phyloP scores from a whole-genome alignment of 2,329 filamentous ascomycete genomes.

The Xylariaceae sp. region DNA sequence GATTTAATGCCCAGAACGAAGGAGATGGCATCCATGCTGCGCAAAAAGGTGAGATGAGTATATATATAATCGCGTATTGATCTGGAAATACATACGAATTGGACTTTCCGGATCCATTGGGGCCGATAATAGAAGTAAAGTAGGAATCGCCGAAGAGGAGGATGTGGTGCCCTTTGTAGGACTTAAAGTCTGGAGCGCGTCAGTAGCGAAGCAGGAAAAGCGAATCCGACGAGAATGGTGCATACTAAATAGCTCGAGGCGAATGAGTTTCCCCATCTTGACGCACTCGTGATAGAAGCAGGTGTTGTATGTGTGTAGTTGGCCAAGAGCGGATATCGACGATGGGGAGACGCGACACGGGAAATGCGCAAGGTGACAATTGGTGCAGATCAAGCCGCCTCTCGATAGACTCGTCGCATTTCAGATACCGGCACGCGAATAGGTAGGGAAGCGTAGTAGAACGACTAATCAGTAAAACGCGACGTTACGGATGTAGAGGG shows the following conservation, averaged over 20 bases:
- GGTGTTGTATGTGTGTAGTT: too few species aligned
- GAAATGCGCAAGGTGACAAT: too few species aligned
- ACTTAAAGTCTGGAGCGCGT: conserved; percentile 71
- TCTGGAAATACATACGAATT: conserved; percentile 67
- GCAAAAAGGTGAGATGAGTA: conserved; percentile 7
- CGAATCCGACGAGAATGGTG: conserved; percentile 6
- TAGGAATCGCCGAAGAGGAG: conserved; percentile 96
- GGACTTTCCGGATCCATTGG: conserved; percentile 98
- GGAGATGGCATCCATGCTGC: conserved; percentile 96
- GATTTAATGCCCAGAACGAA: conserved; percentile 99
- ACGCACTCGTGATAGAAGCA: conserved; percentile 9
- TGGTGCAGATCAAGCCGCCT: too few species aligned
- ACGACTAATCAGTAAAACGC: too few species aligned
- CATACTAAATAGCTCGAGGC: conserved; percentile 72
- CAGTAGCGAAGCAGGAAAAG: conserved; percentile 35
- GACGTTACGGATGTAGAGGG: too few species aligned
- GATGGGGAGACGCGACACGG: conserved; percentile 1
- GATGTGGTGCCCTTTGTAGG: conserved; percentile 94
- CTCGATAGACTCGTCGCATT: too few species aligned
- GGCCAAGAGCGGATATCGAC: not conserved
- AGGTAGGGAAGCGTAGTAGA: too few species aligned
- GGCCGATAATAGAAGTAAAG: conserved; percentile 98
- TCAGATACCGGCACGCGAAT: too few species aligned
- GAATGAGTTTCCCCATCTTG: conserved; percentile 92
- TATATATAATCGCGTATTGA: conserved; percentile 4